A percentile compares a stretch with the other conserved stretches of the same genome.
These are phyloP conservation scores for Mucuna pruriens DNA, from an alignment of 306 rosid species.

Conservation along the genomic window DNA sequence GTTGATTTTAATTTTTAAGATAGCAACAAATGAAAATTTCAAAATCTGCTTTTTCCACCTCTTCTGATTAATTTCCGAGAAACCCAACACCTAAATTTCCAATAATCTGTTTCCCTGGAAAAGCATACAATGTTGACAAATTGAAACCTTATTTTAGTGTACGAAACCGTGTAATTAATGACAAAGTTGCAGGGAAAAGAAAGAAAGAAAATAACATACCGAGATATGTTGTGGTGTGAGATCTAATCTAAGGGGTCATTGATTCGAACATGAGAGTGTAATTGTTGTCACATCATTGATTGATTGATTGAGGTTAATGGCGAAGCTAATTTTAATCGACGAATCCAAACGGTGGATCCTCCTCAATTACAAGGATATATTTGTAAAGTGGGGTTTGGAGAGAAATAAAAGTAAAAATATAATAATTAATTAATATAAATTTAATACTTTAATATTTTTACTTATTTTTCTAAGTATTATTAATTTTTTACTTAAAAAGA, in stretches of 20 bases:
- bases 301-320: neutral
- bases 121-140: neutral
- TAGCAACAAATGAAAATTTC: neutral
- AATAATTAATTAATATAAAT: too few species aligned
- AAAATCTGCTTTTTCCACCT: neutral
- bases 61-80: constrained; percentile 4
- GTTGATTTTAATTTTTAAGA: neutral
- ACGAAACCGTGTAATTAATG: neutral
- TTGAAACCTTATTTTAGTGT: neutral
- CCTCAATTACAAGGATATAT: too few species aligned
- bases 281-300: neutral
- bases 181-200: neutral
- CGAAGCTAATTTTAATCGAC: neutral
- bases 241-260: constrained; percentile 25
- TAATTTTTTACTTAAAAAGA: too few species aligned
- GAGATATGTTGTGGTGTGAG: constrained; percentile 27
- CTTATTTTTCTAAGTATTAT: neutral
- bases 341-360: neutral
- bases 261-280: neutral
- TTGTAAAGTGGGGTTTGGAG: neutral
- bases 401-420: neutral
- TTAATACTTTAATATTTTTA: too few species aligned
- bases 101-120: neutral
- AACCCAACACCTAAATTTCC: neutral
- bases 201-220: constrained; percentile 14